Conservation (phyloP, 305 asterid genomes). For the Fraxinus ornus region DNA sequence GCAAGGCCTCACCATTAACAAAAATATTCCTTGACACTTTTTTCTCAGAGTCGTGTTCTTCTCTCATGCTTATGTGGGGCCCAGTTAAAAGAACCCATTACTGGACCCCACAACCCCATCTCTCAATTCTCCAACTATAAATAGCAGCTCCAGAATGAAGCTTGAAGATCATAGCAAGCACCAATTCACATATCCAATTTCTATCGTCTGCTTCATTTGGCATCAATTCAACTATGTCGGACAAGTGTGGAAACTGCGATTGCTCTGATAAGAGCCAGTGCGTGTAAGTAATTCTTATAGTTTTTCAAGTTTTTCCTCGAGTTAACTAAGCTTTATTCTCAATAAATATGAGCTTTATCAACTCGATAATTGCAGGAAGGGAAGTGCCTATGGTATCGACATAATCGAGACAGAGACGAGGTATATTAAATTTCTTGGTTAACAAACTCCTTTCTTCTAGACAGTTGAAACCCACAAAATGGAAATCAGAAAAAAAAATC, state of each 20-base stretch:
- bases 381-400: slow-evolving; percentile 37
- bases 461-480: not conserved
- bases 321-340: not conserved
- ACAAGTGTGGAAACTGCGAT: slow-evolving; percentile 54
- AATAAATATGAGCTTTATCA: not conserved
- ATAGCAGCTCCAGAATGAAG: slow-evolving; percentile 28
- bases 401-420: slow-evolving; percentile 50
- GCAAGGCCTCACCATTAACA: not conserved
- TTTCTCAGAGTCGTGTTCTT: slow-evolving; percentile 5
- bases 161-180: slow-evolving; percentile 25
- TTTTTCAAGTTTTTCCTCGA: not conserved
- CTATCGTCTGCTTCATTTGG: not conserved
- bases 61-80: not conserved
- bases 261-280: slow-evolving; percentile 53
- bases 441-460: not conserved
- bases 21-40: slow-evolving; percentile 21
- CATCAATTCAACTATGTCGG: slow-evolving; percentile 40
- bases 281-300: slow-evolving; percentile 37
- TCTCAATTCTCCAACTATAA: slow-evolving; percentile 44
- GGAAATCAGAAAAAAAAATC: not conserved
- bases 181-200: not conserved
- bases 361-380: slow-evolving; percentile 52
- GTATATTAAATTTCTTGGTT: slow-evolving; percentile 21
- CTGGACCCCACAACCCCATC: not conserved
- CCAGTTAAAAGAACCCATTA: not conserved